Base-by-base conservation (phyloP, 108 stramenopile genomes). In the Pseudonitzschia multiseries region DNA sequence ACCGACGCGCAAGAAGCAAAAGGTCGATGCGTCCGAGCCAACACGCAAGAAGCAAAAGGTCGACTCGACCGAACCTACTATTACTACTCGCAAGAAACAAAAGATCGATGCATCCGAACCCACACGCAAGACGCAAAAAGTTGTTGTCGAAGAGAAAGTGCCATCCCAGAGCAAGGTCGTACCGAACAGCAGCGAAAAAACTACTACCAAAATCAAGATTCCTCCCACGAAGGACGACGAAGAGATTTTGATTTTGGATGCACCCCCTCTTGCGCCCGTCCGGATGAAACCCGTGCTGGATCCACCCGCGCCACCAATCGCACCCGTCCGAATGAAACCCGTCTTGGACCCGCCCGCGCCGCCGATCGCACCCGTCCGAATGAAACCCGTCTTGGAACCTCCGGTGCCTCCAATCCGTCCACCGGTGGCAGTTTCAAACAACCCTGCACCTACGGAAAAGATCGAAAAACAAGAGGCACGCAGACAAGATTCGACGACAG, bases 241-340 rank as follows among this genome's bases (percentile, higher is more conserved):
- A 36, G 36, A 36, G 36, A 36, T 36, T 36, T 40, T 20, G 36
- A 36, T 36, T 36, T 40, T 20, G 32, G 36, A 40, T 41, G 27
- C 18, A n/a, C 61, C 61, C n/a, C 61, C 61, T 17, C 12, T 53
- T 3, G 57, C 53, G 26, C 48, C 65, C 22, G 65, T 67, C 22
- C 42, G 66, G 27, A 70, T 70, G 71, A 72, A 36, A 57, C 60
- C 60, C 26, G 46, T 72, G 42, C 24, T 43, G 51, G 62, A 41
- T 20, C 69, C 52, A 22, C 50, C 40, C 6, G 62, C 62, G 0
- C 62, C 62, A 26, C 54, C 54, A 9, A 56, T 46, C 10, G 51
- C 61, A 33, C 42, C 61, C 17, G 48, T 63, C 15, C 62, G 62
- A 26, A 68, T 52, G 54, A 70, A 27, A 53, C 33, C 54, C 24